Evolutionary conservation across 2,329 filamentous ascomycete genomes (phyloP).

Genomic region (Simplicillium aogashimaense): DNA sequence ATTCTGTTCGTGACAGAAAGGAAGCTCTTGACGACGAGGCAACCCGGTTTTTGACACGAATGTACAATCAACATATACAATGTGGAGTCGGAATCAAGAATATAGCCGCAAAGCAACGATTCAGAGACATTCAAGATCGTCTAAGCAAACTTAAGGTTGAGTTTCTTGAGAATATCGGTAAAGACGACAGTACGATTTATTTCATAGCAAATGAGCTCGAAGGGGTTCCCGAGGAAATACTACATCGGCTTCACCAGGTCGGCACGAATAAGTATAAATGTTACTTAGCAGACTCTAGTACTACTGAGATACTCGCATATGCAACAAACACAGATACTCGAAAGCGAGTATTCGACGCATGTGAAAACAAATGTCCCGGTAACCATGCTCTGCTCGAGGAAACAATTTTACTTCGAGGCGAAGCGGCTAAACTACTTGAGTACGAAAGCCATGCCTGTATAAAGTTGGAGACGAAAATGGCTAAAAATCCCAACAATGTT

Average conservation of each 20-base stretch:
- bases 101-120: not conserved
- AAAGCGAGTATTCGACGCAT: not conserved
- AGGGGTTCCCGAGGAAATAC: not conserved
- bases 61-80: too few relatives aligned
- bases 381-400: not conserved
- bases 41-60: not conserved
- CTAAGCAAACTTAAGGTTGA: not conserved
- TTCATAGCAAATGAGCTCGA: not conserved
- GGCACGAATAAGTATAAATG: not conserved
- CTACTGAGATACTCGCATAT: not conserved
- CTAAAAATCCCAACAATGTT: too few relatives aligned
- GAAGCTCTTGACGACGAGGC: not conserved
- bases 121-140: constrained; percentile 1
- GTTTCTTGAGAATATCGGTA: not conserved
- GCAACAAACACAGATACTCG: not conserved
- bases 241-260: not conserved
- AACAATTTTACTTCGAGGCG: not conserved
- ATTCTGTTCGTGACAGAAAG: not conserved
- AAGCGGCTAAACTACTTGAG: not conserved
- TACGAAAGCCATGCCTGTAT: not conserved
- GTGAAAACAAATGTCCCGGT: not conserved
- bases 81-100: not conserved
- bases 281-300: not conserved
- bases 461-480: too few relatives aligned
- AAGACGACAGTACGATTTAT: not conserved